phyloP scores from a whole-genome alignment of 2,329 filamentous ascomycete species.

The Coniella vitis region DNA sequence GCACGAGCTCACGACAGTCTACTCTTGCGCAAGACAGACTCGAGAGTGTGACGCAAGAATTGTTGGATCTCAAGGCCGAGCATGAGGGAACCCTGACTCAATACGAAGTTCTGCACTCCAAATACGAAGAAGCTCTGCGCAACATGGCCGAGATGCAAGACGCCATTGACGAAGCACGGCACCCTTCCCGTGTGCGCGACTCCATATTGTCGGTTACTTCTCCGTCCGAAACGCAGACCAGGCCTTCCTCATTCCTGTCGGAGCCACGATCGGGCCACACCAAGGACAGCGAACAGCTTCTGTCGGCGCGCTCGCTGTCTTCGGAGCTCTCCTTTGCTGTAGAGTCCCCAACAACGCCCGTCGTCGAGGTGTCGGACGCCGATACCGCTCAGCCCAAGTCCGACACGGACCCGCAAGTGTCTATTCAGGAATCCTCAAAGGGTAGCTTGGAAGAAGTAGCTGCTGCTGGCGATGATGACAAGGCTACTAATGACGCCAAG shows the following conservation, averaged over 20 bases:
- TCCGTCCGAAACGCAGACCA: slow-evolving; percentile 40
- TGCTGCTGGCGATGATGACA: neutral
- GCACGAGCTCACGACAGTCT: slow-evolving; percentile 68
- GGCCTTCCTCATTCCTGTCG: slow-evolving; percentile 79
- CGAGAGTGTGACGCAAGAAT: slow-evolving; percentile 83
- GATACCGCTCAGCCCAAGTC: slow-evolving; percentile 43
- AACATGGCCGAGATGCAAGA: slow-evolving; percentile 82
- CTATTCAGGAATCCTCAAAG: neutral
- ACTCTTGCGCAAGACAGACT: slow-evolving; percentile 89
- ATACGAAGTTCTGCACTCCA: slow-evolving; percentile 72
- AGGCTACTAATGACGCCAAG: slow-evolving; percentile 26
- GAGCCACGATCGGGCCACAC: slow-evolving; percentile 64
- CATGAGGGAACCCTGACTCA: slow-evolving; percentile 80
- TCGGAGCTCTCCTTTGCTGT: slow-evolving; percentile 87
- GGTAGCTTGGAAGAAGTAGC: neutral
- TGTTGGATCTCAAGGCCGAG: slow-evolving; percentile 82
- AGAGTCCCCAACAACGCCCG: slow-evolving; percentile 55
- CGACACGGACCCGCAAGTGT: slow-evolving; percentile 4
- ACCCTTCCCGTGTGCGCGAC: slow-evolving; percentile 48
- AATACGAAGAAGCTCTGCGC: slow-evolving; percentile 84
- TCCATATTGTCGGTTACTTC: slow-evolving; percentile 49
- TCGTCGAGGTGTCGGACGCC: slow-evolving; percentile 55
- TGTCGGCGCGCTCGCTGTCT: slow-evolving; percentile 85
- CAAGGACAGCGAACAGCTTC: slow-evolving; percentile 60
- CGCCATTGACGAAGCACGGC: slow-evolving; percentile 69